A percentile compares a stretch with the other conserved stretches of the same genome.
Conservation (phyloP, 345 rosid species). For the Salix suchowensis region DNA sequence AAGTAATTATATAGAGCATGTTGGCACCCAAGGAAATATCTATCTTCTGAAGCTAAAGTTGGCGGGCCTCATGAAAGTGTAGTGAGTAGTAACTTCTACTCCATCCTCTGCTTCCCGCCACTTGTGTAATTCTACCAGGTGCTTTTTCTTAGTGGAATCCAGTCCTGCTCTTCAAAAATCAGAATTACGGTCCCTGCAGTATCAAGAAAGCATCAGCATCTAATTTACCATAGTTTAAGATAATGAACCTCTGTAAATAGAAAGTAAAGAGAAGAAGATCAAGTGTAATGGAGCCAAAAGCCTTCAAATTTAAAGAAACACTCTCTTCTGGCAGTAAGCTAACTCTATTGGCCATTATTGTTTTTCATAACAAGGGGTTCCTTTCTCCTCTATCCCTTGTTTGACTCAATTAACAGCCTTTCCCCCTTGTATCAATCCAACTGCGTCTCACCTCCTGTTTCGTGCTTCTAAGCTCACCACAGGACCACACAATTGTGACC, state of each 20-base stretch:
- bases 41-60: constrained; percentile 26
- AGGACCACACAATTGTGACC: neutral
- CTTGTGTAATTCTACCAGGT: constrained; percentile 1
- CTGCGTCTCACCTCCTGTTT: neutral
- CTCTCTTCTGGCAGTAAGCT: neutral
- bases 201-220: constrained; percentile 6
- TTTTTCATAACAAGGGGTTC: neutral
- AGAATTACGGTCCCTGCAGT: constrained; percentile 19
- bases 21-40: constrained; percentile 23
- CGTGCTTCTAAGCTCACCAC: neutral
- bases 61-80: constrained; percentile 5
- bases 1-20: constrained; percentile 9
- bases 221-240: neutral
- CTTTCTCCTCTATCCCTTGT: neutral
- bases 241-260: neutral
- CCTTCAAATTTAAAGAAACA: neutral
- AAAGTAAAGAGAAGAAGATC: neutral
- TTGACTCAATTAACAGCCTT: neutral
- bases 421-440: neutral
- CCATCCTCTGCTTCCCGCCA: constrained; percentile 19
- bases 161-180: neutral
- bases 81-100: constrained; percentile 15
- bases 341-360: neutral
- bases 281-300: neutral
- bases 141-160: constrained; percentile 10